Evolutionary conservation across 139 green algal genomes (phyloP), one percentile per base, ranked within the genome.

Genomic region (Ettlia oleoabundans): DNA sequence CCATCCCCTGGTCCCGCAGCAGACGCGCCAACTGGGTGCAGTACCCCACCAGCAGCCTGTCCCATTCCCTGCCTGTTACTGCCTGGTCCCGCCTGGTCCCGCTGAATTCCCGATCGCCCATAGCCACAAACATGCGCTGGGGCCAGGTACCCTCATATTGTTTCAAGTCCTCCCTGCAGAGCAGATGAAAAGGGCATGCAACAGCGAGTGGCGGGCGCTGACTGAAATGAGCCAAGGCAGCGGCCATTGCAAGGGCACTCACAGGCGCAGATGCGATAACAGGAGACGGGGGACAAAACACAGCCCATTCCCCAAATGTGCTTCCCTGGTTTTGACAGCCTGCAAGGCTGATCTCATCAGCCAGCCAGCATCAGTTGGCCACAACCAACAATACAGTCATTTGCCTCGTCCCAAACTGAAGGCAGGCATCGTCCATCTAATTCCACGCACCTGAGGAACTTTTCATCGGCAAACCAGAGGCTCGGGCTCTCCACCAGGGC

Each of bases 401-500:
- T 21, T 51, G 0, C 3, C 33, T 10, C 64, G 1, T 22, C 64
- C 6, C 0, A 13, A 19, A 22, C 33, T 10, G 1, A 33, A 4
- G 3, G 9, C 61, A 21, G 24, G 28, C n/a, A 55, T 30, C 18
- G 33, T 6, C 1, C 40, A 4, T 33, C 1, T 58, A 32, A n/a
- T 26, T 30, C 51, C 21, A 65, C 76, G 41, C 80, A 79, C 72
- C 33, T 76, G 4, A 87, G 78, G 55, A 89, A 83, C 2, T 38
- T 66, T 72, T 87, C 83, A 26, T 89, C 77, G 0, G 61, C 84
- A 40, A 91, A 82, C 89, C 86, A 90, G 73, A 92, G 55, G 32
- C 72, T 86, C 76, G 86, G 86, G 82, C 84, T 88, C 82, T 91
- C 86, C 64, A 90, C 86, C 51, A 91, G 76, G 3, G 81, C 40